These are phyloP conservation scores for Brettanomyces anomalus DNA, from an alignment of 805 yeast genomes.

Conservation along the genomic window DNA sequence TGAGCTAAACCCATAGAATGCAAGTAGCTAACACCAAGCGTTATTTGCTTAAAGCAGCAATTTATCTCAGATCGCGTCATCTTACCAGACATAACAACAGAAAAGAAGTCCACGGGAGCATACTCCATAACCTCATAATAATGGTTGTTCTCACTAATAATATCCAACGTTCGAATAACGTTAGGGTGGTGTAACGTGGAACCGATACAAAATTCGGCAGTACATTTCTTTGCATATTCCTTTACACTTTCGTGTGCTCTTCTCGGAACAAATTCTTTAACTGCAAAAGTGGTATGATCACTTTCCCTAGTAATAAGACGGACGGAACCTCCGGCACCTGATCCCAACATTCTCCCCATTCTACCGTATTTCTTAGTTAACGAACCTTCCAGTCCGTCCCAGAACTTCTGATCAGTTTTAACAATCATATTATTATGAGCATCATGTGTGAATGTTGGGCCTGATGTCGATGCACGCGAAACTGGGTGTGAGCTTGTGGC, in stretches of 20 bases:
- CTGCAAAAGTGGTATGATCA: constrained; percentile 71
- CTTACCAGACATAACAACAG: constrained; percentile 78
- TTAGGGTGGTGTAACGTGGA: constrained; percentile 76
- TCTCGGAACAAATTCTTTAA: constrained; percentile 70
- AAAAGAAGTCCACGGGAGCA: constrained; percentile 77
- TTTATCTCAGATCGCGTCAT: constrained; percentile 77
- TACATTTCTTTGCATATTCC: constrained; percentile 79
- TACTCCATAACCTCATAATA: constrained; percentile 82
- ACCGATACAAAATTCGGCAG: constrained; percentile 85
- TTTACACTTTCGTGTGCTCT: constrained; percentile 60
- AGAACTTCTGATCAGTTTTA: constrained; percentile 27
- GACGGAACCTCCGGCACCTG: constrained; percentile 89
- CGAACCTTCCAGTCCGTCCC: constrained; percentile 44
- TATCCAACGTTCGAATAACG: constrained; percentile 69
- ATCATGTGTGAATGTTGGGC: constrained; percentile 31
- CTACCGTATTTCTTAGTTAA: constrained; percentile 59
- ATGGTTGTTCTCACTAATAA: constrained; percentile 57
- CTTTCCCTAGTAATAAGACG: constrained; percentile 57
- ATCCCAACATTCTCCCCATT: constrained; percentile 65
- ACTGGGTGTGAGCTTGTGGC: background rate
- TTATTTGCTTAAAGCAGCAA: constrained; percentile 69
- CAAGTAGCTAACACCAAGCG: constrained; percentile 62
- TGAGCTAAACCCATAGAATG: constrained; percentile 78
- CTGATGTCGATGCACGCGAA: constrained; percentile 8
- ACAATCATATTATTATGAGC: constrained; percentile 32